phyloP scores from a whole-genome alignment of 371 early-diverging fungal species.

The Capillidium rhysosporum region DNA sequence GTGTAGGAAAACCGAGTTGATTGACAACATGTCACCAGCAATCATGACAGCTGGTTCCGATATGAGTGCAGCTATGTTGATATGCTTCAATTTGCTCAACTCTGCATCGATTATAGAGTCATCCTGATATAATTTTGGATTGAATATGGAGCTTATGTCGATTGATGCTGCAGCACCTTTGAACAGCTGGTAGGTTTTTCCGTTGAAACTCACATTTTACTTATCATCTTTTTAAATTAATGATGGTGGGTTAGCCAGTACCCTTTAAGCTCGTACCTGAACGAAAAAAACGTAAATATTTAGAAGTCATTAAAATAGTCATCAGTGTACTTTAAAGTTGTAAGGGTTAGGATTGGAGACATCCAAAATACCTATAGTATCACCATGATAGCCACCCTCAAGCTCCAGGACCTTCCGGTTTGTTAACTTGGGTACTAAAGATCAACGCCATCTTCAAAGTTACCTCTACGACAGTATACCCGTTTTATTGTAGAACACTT shows the following conservation, averaged over 20 bases:
- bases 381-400: conserved; percentile 67
- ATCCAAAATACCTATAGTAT: conserved; percentile 71
- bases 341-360: conserved; percentile 53
- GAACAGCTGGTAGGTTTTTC: too few species aligned
- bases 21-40: conserved; percentile 67
- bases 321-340: conserved; percentile 55
- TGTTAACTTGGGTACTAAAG: conserved; percentile 16
- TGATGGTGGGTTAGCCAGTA: conserved; percentile 57
- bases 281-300: conserved; percentile 12
- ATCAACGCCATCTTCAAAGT: conserved; percentile 63
- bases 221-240: conserved; percentile 10
- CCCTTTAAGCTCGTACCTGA: conserved; percentile 31
- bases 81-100: conserved; percentile 12
- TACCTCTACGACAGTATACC: conserved; percentile 61
- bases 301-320: conserved; percentile 1
- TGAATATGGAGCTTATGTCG: background rate
- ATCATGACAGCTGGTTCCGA: conserved; percentile 66
- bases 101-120: conserved; percentile 12
- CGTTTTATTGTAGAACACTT: conserved; percentile 72
- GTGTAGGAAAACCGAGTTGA: conserved; percentile 61
- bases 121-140: conserved; percentile 7
- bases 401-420: conserved; percentile 27
- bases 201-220: too few species aligned
- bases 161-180: too few species aligned
- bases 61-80: conserved; percentile 47